Base-by-base conservation (phyloP, 768 basidiomycete genomes). In the Mycena albidolilacea region DNA sequence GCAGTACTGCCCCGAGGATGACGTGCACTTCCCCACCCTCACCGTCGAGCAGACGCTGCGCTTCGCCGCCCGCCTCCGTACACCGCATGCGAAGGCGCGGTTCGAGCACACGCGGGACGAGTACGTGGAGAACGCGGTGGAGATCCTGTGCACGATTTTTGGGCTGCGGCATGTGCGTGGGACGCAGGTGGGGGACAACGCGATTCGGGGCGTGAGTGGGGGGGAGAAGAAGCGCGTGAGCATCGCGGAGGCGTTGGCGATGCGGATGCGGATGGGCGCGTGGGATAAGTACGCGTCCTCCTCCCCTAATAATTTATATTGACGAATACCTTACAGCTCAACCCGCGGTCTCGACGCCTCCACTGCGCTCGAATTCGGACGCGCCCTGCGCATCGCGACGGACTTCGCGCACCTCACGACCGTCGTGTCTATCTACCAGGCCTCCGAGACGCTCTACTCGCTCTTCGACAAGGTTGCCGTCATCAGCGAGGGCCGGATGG, bases 351-450 rank as follows among this genome's bases (percentile, higher is more conserved):
- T 92, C 64, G 91, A 92, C 78, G 87, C 92, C 0, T 90, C 89
- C 19, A 94, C 93, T 5, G 93, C 93, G 10, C 83, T 93, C 39
- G 93, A 94, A 79, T 94, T 93, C 75, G 89, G 91, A 54, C 90
- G 86, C 60, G 89, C 91, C 0, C 84, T 95, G 37, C 89, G 93
- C 7, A 85, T 90, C 52, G 84, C 87, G 6, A 93, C 93, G 0
- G 90, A 94, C 75, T 83, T 87, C 5, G 84, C 85, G 67, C 78
- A 82, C 19, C 72, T 80, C 15, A 85, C 92, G 0, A 94, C 92
- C 0, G 87, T 96, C 69, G 93, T 94, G n/a, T 92, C 93, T 0
- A 89, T 97, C 44, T 96, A 96, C 81, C 95, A 96, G 81, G 95
- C 93, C 12, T 92, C 92, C 84, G 90, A 90, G 78, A 79, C 79